Evolutionary conservation across 1,284 basidiomycete species (phyloP), one percentile per base, ranked within the genome.

Genomic region (Wallemia hederae): DNA sequence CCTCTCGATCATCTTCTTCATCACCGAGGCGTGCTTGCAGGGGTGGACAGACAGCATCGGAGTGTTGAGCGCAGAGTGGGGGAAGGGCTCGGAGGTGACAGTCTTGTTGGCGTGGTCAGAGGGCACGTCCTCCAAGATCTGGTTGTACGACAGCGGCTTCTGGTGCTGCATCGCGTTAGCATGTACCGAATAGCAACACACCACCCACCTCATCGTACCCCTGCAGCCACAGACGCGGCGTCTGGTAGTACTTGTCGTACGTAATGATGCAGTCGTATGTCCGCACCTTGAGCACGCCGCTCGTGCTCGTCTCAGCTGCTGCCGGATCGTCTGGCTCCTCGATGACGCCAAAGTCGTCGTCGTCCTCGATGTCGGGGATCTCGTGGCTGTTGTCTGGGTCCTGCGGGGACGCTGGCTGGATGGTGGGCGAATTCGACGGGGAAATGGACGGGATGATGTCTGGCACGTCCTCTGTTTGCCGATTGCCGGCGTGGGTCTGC

Each of bases 201-300:
- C 27, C 25, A 67, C 74, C 62, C 65, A 85, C 87, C 79, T 94
- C 90, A 69, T 92, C 88, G 69, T 92, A 94, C 15, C 90, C 89
- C 65, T 90, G 79, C 62, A 96, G 72, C 89, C 89, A 94, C 70
- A 92, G 85, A 65, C 89, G 80, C 26, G 89, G 89, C 19, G 90
- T 94, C 71, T 94, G 90, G 72, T 94, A 94, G 71, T 90, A 91
- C 75, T 98, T 98, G 78, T 98, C 92, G 73, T 98, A 98, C 34
- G 87, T 90, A 74, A 99, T 98, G 80, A 96, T 87, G 69, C 96
- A 94, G 72, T 99, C 94, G 76, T 99, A 99, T 24, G 91, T 98
- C 67, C 92, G 80, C 56, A 98, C 88, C 75, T 89, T 86, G 55
- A 97, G 75, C 25, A 98, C 74, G 67, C 96, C 96, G 62, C 79